phyloP scores from a whole-genome alignment of 2,329 filamentous ascomycete genomes.

The Fusarium keratoplasticum region DNA sequence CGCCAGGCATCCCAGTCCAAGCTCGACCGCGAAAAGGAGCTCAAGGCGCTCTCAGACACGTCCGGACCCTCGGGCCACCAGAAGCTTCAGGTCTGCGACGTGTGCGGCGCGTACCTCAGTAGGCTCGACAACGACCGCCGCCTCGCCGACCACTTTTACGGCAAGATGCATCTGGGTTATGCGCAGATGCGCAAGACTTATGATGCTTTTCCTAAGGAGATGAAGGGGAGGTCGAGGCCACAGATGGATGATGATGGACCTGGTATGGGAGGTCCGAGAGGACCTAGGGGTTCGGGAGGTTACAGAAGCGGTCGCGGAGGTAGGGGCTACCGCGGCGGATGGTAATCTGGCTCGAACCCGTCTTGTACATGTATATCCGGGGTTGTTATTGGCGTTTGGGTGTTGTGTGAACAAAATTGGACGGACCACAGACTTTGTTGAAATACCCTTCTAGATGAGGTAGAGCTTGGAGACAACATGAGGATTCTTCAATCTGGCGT shows the following conservation, averaged over 20 bases:
- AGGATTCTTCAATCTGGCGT: slow-evolving; percentile 39
- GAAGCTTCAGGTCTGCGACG: slow-evolving; percentile 98
- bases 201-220: slow-evolving; percentile 86
- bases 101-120: slow-evolving; percentile 94
- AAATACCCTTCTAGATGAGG: slow-evolving; percentile 41
- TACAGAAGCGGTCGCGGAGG: slow-evolving; percentile 65
- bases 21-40: slow-evolving; percentile 84
- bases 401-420: slow-evolving; percentile 29
- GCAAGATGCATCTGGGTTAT: slow-evolving; percentile 99
- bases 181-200: slow-evolving; percentile 97
- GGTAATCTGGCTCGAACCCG: slow-evolving; percentile 47
- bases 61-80: slow-evolving; percentile 94
- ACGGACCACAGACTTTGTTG: slow-evolving; percentile 12
- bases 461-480: slow-evolving; percentile 6
- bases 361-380: not conserved
- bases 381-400: slow-evolving; percentile 40
- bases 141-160: slow-evolving; percentile 97
- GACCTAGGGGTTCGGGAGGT: slow-evolving; percentile 66
- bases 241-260: slow-evolving; percentile 62
- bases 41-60: slow-evolving; percentile 92
- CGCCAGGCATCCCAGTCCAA: slow-evolving; percentile 84
- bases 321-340: slow-evolving; percentile 62
- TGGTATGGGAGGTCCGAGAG: slow-evolving; percentile 61
- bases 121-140: slow-evolving; percentile 94
- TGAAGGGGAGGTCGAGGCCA: slow-evolving; percentile 77